Base-by-base conservation (phyloP, 1,284 basidiomycete species). In the Heterobasidion occidentale region DNA sequence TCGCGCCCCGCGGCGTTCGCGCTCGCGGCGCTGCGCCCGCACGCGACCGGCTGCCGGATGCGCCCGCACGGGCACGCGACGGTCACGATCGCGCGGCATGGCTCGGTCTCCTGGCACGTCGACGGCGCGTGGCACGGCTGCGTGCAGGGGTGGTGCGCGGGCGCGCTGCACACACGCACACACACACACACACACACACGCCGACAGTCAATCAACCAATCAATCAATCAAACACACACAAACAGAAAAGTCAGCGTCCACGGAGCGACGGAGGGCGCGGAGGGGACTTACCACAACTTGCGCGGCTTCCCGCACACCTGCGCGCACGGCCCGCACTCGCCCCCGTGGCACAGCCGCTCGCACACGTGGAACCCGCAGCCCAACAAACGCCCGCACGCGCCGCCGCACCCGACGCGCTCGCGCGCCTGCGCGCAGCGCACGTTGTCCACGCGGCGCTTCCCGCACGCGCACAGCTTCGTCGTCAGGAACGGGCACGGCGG, bases 281-380 rank as follows among this genome's bases (percentile, higher is more conserved):
- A 17, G 3, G 48, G 5, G 15, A 74, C 79, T 19, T 62, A 86
- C 87, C 92, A 96, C 57, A 87, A 77, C 65, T 87, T 88, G 56
- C 93, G 80, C 5, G 86, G 74, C 70, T 96, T 97, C 27, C 89
- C 88, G 67, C 94, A 97, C 1, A 80, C 76, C 36, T 86, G 80
- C 9, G 75, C 77, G 68, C 93, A 96, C 1, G 76, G 58, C 3
- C 91, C 91, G 65, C 94, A 96, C 3, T 80, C 80, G 51, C 84
- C 90, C 0, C 78, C 72, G 65, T 97, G 94, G 66, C 94, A 97
- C 0, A 78, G 65, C 58, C 84, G 79, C 57, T 88, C 83, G 68
- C 94, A 97, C 33, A 79, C 81, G 68, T 97, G 94, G 67, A 87
- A 92, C 1, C 94, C 94, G 64, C 94, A 97, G 0, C 73, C 71